These are phyloP conservation scores for Volvox carteri DNA, from an alignment of 163 green algal genomes.

Conservation along the genomic window DNA sequence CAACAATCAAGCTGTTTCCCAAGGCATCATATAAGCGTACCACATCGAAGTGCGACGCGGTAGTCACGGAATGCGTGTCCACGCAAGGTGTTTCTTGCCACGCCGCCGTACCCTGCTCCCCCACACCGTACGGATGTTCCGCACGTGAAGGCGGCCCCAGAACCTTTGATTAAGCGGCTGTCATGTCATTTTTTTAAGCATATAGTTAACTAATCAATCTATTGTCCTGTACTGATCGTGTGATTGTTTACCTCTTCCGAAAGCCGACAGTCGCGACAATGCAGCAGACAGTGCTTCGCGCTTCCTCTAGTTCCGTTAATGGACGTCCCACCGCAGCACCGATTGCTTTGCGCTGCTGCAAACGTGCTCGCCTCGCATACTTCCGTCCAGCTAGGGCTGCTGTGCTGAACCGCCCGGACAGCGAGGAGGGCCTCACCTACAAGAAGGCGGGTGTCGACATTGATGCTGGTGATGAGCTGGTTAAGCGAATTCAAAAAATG, in stretches of 20 bases:
- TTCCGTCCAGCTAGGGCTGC: constrained; percentile 17
- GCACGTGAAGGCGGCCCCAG: constrained; percentile 43
- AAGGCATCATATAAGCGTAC: too few species aligned
- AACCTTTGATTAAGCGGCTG: background rate
- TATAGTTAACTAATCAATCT: background rate
- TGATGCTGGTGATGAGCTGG: constrained; percentile 96
- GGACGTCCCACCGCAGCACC: constrained; percentile 5
- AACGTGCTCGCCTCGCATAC: constrained; percentile 21
- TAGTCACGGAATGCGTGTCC: background rate
- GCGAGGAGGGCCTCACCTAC: constrained; percentile 82
- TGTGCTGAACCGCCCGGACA: constrained; percentile 44
- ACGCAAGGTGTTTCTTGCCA: constrained; percentile 1
- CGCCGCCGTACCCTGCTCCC: constrained; percentile 2
- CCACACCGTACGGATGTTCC: constrained; percentile 4
- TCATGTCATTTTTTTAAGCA: background rate
- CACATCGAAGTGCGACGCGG: too few species aligned
- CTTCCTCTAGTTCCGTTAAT: background rate
- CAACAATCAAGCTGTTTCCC: too few species aligned
- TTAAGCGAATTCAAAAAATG: constrained; percentile 94
- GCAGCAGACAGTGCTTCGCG: constrained; percentile 52
- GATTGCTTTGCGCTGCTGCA: background rate
- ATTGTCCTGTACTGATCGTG: background rate
- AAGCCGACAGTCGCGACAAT: constrained; percentile 47
- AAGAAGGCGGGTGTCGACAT: constrained; percentile 97
- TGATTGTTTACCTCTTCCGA: constrained; percentile 1